Percentiles rank a stretch among this genome's conserved stretches.
These are phyloP conservation scores for Penicillium digitatum DNA, from an alignment of 2,329 filamentous ascomycete genomes.

Conservation along the genomic window DNA sequence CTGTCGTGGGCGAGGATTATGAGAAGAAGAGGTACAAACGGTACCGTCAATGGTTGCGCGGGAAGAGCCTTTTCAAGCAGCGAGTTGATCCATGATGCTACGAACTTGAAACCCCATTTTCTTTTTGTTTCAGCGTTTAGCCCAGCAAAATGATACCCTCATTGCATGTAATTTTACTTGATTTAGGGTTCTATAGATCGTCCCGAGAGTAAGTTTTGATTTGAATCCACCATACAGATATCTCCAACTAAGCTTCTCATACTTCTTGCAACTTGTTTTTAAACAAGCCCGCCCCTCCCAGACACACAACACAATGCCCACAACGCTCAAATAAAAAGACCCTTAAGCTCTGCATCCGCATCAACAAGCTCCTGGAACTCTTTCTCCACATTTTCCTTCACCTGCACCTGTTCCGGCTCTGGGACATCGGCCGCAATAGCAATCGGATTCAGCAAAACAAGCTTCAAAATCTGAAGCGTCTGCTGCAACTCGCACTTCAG, in stretches of 20 bases:
- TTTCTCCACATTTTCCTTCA: slow-evolving; percentile 29
- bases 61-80: slow-evolving; percentile 96
- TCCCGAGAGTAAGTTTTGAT: not conserved
- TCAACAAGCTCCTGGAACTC: slow-evolving; percentile 37
- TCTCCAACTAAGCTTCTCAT: not conserved
- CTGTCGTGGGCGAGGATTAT: slow-evolving; percentile 79
- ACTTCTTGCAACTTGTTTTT: not conserved
- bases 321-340: slow-evolving; percentile 25
- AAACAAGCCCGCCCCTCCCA: not conserved
- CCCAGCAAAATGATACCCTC: slow-evolving; percentile 20
- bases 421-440: slow-evolving; percentile 11
- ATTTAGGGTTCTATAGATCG: not conserved
- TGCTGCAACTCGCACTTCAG: slow-evolving; percentile 31
- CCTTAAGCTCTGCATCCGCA: slow-evolving; percentile 32
- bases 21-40: slow-evolving; percentile 95
- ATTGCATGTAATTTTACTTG: not conserved
- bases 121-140: not conserved
- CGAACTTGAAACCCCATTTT: not conserved
- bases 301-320: not conserved
- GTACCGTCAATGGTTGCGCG: slow-evolving; percentile 89
- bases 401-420: slow-evolving; percentile 20
- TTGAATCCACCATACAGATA: not conserved
- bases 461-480: slow-evolving; percentile 28
- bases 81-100: slow-evolving; percentile 48
- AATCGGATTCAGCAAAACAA: slow-evolving; percentile 29